These are phyloP conservation scores for Amanita muscaria DNA, from an alignment of 768 basidiomycete species.

Conservation along the genomic window DNA sequence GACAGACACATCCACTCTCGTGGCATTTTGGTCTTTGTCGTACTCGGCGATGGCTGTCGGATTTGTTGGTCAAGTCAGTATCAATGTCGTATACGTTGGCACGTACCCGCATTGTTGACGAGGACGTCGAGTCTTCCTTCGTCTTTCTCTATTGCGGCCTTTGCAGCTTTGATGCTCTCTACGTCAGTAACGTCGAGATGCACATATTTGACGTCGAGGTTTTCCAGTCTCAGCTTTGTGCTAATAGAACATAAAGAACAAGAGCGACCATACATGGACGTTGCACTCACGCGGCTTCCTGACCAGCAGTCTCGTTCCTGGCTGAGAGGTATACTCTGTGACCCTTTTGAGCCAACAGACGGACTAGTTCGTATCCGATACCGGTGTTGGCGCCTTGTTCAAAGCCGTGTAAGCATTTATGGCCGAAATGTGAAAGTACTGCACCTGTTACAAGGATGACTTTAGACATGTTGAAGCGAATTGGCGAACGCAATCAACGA, in stretches of 20 bases:
- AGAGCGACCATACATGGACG: neutral
- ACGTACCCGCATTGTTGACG: no score
- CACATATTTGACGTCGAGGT: slow-evolving; percentile 25
- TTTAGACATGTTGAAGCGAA: slow-evolving; percentile 20
- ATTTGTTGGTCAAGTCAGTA: no score
- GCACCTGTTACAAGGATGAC: slow-evolving; percentile 33
- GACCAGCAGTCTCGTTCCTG: slow-evolving; percentile 29
- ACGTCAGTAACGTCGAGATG: slow-evolving; percentile 23
- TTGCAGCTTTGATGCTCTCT: neutral
- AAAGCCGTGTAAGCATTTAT: neutral
- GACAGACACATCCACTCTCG: slow-evolving; percentile 22
- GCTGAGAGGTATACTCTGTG: slow-evolving; percentile 37
- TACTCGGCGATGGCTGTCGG: slow-evolving; percentile 23
- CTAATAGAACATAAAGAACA: slow-evolving; percentile 9
- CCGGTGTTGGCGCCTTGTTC: slow-evolving; percentile 35
- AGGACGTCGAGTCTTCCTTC: neutral
- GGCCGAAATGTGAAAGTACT: neutral
- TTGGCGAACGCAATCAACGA: no score
- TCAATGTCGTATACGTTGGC: no score
- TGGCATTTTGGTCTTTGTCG: slow-evolving; percentile 25
- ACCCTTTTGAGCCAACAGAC: slow-evolving; percentile 32
- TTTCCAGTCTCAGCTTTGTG: slow-evolving; percentile 24
- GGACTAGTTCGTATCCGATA: slow-evolving; percentile 38
- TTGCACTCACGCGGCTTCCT: slow-evolving; percentile 30
- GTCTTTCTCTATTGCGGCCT: neutral